A percentile compares a stretch with the other conserved stretches of the same genome.
These are phyloP conservation scores for Starmerella khaoyaiensis DNA, from an alignment of 805 yeast species.

Conservation along the genomic window DNA sequence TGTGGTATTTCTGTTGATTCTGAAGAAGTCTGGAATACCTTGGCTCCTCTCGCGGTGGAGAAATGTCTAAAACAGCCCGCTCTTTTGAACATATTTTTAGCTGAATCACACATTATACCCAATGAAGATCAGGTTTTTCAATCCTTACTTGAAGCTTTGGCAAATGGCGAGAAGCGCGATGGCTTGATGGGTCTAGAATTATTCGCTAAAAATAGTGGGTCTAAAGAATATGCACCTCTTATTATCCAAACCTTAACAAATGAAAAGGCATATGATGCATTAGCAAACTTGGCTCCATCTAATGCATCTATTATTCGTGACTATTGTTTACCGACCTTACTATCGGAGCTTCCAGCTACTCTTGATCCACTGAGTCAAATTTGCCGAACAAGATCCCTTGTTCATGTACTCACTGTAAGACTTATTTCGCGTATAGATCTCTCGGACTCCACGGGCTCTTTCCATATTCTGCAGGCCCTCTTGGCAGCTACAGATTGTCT, in stretches of 20 bases:
- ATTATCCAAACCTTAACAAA: slow-evolving; percentile 21
- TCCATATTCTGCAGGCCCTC: slow-evolving; percentile 22
- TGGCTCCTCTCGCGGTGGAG: slow-evolving; percentile 39
- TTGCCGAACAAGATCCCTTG: slow-evolving; percentile 27
- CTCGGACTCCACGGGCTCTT: slow-evolving; percentile 17
- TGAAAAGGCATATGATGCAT: slow-evolving; percentile 41
- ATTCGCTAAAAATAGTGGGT: slow-evolving; percentile 30
- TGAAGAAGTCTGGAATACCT: slow-evolving; percentile 8
- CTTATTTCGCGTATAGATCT: slow-evolving; percentile 26
- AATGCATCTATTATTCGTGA: slow-evolving; percentile 36
- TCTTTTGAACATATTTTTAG: slow-evolving; percentile 7
- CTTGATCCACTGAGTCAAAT: slow-evolving; percentile 28
- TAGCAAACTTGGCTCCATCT: slow-evolving; percentile 36
- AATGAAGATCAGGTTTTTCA: slow-evolving; percentile 58
- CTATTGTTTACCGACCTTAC: slow-evolving; percentile 39
- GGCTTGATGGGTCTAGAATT: slow-evolving; percentile 53
- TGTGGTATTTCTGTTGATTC: slow-evolving; percentile 4
- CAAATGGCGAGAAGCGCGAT: slow-evolving; percentile 52
- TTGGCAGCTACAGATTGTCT: slow-evolving; percentile 20
- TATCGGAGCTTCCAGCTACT: slow-evolving; percentile 40
- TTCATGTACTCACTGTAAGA: slow-evolving; percentile 32
- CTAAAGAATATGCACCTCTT: slow-evolving; percentile 14
- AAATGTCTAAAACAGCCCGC: slow-evolving; percentile 2
- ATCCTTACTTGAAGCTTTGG: slow-evolving; percentile 50
- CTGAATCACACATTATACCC: slow-evolving; percentile 27